Evolutionary conservation across 2,329 filamentous ascomycete genomes (phyloP), one percentile per base, ranked within the genome.

Genomic region (Furcasterigmium furcatum): DNA sequence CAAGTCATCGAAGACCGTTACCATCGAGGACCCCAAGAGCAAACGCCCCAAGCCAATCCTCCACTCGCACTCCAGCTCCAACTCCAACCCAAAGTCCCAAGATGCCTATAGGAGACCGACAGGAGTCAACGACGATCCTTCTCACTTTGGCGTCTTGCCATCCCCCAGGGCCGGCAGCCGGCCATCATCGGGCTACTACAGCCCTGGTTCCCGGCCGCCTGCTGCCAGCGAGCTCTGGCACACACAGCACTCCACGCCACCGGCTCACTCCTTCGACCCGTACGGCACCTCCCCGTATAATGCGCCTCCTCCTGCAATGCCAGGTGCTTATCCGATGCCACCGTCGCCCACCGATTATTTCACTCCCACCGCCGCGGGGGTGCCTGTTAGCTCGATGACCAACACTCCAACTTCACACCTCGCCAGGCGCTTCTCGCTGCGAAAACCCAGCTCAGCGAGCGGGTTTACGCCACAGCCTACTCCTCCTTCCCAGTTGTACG

Each of bases 21-120:
- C 34, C n/a, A 19, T 36, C 16, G n/a, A 18, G 34, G 18, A 16
- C 5, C n/a, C 34, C n/a, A 30, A 56, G 6, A 48, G 57, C 6
- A 67, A 65, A 42, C 63, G 66, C 27, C 47, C 60, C 30, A 73
- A 69, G 55, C 70, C 67, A 14, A 55, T 60, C 3, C 61, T 67
- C 6, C 47, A 51, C 32, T 59, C 53, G 20, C 46, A 46, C 24
- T 42, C 47, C n/a, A n/a, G n/a, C n/a, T n/a, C n/a, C n/a, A n/a
- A n/a, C n/a, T n/a, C n/a, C n/a, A n/a, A n/a, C n/a, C n/a, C n/a
- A 14, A 45, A 52, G 21, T 38, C 41, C 6, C 19, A 43, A 18
- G 39, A 42, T 16, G 42, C 54, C 22, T 55, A 57, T 41, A 59
- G 60, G n/a, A 59, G 61, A 44, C 57, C 60, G 16, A 43, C 38